These are phyloP conservation scores for Coniella lustricola DNA, from an alignment of 2,329 filamentous ascomycete genomes.

Conservation along the genomic window DNA sequence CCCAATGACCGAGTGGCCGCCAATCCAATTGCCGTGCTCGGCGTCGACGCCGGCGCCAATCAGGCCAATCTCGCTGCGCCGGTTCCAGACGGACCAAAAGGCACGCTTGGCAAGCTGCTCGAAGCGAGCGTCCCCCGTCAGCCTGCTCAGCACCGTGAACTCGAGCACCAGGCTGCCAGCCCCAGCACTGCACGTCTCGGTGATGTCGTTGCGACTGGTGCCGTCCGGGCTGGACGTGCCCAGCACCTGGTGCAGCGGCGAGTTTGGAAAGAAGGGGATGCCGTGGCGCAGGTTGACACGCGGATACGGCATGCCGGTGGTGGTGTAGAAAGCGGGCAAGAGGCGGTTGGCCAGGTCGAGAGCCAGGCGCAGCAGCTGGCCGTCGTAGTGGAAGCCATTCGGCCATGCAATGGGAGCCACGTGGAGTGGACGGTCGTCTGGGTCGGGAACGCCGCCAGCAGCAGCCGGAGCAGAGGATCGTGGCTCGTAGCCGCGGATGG, in stretches of 20 bases:
- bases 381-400: conserved; percentile 75
- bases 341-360: conserved; percentile 77
- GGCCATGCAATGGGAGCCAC: conserved; percentile 59
- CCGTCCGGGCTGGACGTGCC: conserved; percentile 25
- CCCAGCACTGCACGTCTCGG: conserved; percentile 93
- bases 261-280: conserved; percentile 87
- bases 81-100: conserved; percentile 95
- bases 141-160: conserved; percentile 80
- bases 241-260: conserved; percentile 60
- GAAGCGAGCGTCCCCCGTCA: conserved; percentile 82
- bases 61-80: conserved; percentile 76
- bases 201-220: conserved; percentile 59
- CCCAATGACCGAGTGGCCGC: conserved; percentile 84
- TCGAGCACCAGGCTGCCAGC: conserved; percentile 94
- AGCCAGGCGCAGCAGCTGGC: conserved; percentile 83
- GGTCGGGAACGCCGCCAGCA: conserved; percentile 21
- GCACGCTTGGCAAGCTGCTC: conserved; percentile 84
- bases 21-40: conserved; percentile 84
- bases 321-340: conserved; percentile 85
- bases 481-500: conserved; percentile 71
- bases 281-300: conserved; percentile 86
- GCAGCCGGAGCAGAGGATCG: conserved; percentile 14
- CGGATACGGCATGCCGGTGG: conserved; percentile 88
- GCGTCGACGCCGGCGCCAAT: conserved; percentile 86
- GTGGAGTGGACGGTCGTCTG: conserved; percentile 36